A percentile compares a stretch with the other conserved stretches of the same genome.
These are phyloP conservation scores for Rhodosporidiobolus sp. DNA, from an alignment of 768 basidiomycete genomes.

Conservation along the genomic window DNA sequence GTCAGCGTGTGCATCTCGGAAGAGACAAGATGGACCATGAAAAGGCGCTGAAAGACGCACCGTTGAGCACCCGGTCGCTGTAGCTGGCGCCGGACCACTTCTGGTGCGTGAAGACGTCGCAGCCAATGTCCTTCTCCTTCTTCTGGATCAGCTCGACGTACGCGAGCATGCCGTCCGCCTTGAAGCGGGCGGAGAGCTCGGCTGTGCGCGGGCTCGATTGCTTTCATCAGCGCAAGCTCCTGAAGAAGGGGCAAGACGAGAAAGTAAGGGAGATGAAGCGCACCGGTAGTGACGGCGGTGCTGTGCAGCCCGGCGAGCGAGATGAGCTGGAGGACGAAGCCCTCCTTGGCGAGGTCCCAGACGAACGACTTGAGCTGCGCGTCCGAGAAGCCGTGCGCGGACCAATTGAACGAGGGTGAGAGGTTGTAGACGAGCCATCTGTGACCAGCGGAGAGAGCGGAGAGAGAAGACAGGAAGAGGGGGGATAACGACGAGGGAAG, in stretches of 20 bases:
- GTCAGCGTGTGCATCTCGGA: neutral
- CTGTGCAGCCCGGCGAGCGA: slow-evolving; percentile 89
- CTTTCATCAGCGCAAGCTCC: neutral
- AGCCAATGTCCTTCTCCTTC: slow-evolving; percentile 85
- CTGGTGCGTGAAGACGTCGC: slow-evolving; percentile 96
- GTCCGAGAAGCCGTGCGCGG: slow-evolving; percentile 79
- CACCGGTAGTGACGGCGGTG: slow-evolving; percentile 72
- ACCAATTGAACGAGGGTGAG: slow-evolving; percentile 69
- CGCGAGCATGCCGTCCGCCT: slow-evolving; percentile 95
- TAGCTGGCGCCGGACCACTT: slow-evolving; percentile 92
- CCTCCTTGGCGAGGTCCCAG: slow-evolving; percentile 90
- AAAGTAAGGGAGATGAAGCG: slow-evolving; percentile 32
- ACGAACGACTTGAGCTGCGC: slow-evolving; percentile 82
- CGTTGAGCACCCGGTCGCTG: slow-evolving; percentile 77
- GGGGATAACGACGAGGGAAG: neutral
- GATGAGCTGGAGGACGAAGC: slow-evolving; percentile 93
- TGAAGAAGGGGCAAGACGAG: neutral
- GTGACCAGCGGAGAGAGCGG: too few species aligned
- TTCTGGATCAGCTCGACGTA: slow-evolving; percentile 94
- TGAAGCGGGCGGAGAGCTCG: slow-evolving; percentile 74
- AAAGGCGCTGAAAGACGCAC: slow-evolving; percentile 39
- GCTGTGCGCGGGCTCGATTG: slow-evolving; percentile 48
- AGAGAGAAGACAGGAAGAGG: neutral
- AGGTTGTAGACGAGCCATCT: slow-evolving; percentile 90
- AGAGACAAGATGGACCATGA: neutral